These are phyloP conservation scores for Cercophora samala DNA, from an alignment of 495 filamentous ascomycete species.

Conservation along the genomic window DNA sequence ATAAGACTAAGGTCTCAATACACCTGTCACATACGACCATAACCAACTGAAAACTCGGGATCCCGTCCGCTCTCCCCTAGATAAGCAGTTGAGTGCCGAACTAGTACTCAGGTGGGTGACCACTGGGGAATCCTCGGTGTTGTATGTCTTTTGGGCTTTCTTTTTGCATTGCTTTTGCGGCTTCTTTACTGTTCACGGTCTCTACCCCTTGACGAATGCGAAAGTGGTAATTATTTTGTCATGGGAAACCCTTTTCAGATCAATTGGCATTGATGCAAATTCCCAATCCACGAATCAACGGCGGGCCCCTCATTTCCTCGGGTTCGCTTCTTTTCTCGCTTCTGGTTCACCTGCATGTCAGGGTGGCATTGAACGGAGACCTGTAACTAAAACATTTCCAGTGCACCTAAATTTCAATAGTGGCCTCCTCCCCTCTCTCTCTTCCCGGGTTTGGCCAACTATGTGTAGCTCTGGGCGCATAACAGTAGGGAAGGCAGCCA, in stretches of 20 bases:
- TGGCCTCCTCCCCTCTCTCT: background rate
- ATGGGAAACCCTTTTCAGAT: too few relatives aligned
- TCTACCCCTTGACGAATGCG: too few relatives aligned
- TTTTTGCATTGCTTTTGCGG: background rate
- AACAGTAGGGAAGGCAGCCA: background rate
- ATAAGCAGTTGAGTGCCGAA: conserved; percentile 30
- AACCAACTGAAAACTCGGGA: conserved; percentile 45
- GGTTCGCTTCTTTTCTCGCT: background rate
- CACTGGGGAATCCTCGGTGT: background rate
- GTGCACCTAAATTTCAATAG: background rate
- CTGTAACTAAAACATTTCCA: background rate
- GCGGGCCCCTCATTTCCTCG: too few relatives aligned
- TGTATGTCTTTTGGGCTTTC: background rate
- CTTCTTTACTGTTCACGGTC: too few relatives aligned
- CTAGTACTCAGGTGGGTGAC: background rate
- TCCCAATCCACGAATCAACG: too few relatives aligned
- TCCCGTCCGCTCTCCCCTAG: conserved; percentile 53
- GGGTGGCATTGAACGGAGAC: background rate
- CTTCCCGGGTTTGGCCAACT: background rate
- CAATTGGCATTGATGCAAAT: too few relatives aligned
- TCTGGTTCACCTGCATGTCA: background rate
- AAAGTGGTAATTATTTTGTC: too few relatives aligned
- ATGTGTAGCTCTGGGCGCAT: background rate
- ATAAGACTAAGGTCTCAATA: too few relatives aligned
- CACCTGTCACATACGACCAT: conserved; percentile 46